phyloP scores from a whole-genome alignment of 345 rosid species.

The Syzygium aqueum region DNA sequence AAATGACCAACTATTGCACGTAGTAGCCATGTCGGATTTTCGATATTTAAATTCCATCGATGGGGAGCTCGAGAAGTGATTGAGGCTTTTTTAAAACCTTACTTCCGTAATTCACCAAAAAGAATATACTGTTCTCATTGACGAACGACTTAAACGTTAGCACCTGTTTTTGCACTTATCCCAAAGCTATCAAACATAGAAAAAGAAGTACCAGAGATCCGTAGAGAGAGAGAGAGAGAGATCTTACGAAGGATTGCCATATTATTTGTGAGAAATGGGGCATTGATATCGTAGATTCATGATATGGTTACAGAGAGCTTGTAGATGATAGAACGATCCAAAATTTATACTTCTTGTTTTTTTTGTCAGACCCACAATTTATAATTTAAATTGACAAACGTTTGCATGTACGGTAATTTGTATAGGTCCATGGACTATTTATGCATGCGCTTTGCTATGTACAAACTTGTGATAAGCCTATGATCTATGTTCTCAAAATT shows the following conservation, averaged over 20 bases:
- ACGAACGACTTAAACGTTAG: no score
- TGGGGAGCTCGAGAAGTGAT: background rate
- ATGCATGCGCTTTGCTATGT: background rate
- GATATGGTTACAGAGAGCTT: no score
- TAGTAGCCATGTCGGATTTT: background rate
- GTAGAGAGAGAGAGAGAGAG: background rate
- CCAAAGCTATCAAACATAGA: background rate
- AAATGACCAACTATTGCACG: background rate
- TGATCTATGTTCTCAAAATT: background rate
- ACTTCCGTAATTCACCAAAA: no score
- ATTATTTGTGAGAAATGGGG: background rate
- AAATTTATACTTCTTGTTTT: no score
- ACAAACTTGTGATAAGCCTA: background rate
- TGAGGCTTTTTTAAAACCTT: no score
- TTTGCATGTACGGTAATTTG: background rate
- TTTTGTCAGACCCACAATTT: background rate
- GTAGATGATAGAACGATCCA: background rate
- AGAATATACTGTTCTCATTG: no score
- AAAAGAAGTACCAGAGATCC: background rate
- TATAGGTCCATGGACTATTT: background rate
- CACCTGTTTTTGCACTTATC: background rate
- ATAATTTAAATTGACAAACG: background rate
- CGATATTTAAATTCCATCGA: background rate
- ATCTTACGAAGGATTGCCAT: background rate
- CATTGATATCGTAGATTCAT: background rate